These are phyloP conservation scores for Stemphylium beticola DNA, from an alignment of 2,329 filamentous ascomycete species.

Conservation along the genomic window DNA sequence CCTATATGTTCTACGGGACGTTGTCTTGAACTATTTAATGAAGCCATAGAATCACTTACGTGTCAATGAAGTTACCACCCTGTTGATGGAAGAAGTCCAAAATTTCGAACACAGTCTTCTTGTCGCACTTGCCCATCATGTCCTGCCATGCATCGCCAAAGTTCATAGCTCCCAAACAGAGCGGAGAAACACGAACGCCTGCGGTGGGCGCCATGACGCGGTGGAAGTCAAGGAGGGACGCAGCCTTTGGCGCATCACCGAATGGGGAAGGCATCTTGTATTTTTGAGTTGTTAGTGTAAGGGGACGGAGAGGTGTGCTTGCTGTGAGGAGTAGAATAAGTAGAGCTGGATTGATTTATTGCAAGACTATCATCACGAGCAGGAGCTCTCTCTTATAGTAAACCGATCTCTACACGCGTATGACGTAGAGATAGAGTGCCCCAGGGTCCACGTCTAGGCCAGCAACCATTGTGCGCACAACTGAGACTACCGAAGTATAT, in stretches of 20 bases:
- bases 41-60: constrained; percentile 29
- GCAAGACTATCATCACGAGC: not conserved
- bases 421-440: constrained; percentile 11
- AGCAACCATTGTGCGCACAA: not conserved
- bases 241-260: constrained; percentile 31
- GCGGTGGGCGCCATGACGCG: constrained; percentile 59
- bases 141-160: constrained; percentile 58
- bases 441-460: not conserved
- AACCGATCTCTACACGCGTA: not conserved
- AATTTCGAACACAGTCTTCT: constrained; percentile 54
- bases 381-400: constrained; percentile 5
- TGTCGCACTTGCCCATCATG: constrained; percentile 52
- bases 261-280: constrained; percentile 35
- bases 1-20: not conserved
- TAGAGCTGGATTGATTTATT: not conserved
- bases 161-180: constrained; percentile 63
- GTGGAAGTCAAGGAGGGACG: constrained; percentile 58
- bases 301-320: not conserved
- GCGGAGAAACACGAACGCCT: constrained; percentile 59
- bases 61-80: constrained; percentile 62
- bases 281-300: not conserved
- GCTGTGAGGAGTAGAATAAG: not conserved
- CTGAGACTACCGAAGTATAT: not conserved
- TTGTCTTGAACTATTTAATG: too few species aligned
- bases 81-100: constrained; percentile 56